Base-by-base conservation (phyloP, 768 basidiomycete species). In the Gautieria morchelliformis region DNA sequence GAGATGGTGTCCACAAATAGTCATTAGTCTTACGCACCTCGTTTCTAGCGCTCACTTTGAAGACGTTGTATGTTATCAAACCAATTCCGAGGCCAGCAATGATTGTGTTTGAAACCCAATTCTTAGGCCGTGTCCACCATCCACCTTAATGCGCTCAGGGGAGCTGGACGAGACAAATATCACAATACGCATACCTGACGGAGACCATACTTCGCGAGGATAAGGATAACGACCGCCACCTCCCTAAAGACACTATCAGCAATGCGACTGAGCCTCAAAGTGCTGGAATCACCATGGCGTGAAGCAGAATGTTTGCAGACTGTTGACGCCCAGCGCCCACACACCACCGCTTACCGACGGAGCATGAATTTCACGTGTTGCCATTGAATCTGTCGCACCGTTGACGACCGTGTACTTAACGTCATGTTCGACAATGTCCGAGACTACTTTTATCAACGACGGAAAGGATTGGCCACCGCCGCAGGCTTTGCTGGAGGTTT, bases 201-300 rank as follows among this genome's bases (percentile, higher is more conserved):
- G 93, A 22, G 92, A 87, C 91, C 92, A 97, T 56, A 96, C 93
- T 66, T 88, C 81, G 76, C 93, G 94, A 33, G 92, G 93, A 70
- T 86, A 96, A 9, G 93, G 91, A 78, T 90, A 96, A 73, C 90
- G 84, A 55, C 74, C 80, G 61, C 87, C 88, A 72, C 88, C 89
- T 47, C 89, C 89, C 89, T 90, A 57, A 37, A 9, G 14, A 14
- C 8, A 37, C 10, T 2, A 37, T 37, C 24, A 33, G 24, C 32
- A 27, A 47, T 49, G 48, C 6, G 22, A 24, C 27, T 33, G 24
- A 30, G 27, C 22, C n/a, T 22, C 20, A n/a, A 24, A 49, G 27
- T 30, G 24, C 48, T 10, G 2, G 48, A 30, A 12, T 27, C n/a
- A 49, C 48, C 48, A 49, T 49, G 24, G 48, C 15, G 22, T 49